Evolutionary conservation across 768 basidiomycete species (phyloP).

Genomic region (Tylopilus cervinicoccineus): DNA sequence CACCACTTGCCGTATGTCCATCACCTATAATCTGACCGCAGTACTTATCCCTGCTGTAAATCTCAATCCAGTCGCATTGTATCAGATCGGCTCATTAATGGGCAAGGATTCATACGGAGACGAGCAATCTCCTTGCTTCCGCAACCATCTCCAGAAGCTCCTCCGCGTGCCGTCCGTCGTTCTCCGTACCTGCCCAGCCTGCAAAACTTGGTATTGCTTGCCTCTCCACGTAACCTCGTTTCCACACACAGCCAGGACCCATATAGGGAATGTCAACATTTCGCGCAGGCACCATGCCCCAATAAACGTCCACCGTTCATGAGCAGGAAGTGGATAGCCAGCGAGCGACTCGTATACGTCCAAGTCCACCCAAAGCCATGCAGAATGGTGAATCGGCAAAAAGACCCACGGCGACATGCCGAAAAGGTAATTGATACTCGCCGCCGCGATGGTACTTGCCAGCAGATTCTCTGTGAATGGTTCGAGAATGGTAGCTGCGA

Average conservation of each 20-base stretch:
- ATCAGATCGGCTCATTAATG: constrained; percentile 18
- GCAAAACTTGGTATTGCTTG: constrained; percentile 63
- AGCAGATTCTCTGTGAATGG: constrained; percentile 89
- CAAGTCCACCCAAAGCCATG: constrained; percentile 79
- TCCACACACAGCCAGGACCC: constrained; percentile 76
- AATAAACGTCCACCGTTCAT: constrained; percentile 56
- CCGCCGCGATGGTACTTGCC: constrained; percentile 59
- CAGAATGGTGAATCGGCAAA: constrained; percentile 52
- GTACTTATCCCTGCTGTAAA: constrained; percentile 29
- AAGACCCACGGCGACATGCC: constrained; percentile 52
- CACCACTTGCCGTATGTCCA: constrained; percentile 28
- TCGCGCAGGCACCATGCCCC: constrained; percentile 80
- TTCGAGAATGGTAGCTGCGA: constrained; percentile 81
- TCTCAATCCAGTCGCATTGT: constrained; percentile 17
- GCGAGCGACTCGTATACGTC: constrained; percentile 78
- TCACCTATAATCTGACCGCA: constrained; percentile 30
- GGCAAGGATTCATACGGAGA: constrained; percentile 17
- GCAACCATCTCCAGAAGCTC: constrained; percentile 27
- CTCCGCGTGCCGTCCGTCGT: constrained; percentile 8
- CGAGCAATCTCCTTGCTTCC: constrained; percentile 12
- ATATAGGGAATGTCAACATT: constrained; percentile 83
- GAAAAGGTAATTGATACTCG: constrained; percentile 49
- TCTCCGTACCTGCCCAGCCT: constrained; percentile 65
- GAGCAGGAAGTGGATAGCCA: constrained; percentile 52
- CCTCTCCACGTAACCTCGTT: constrained; percentile 88